Evolutionary conservation across 495 filamentous ascomycete genomes (phyloP), one percentile per base, ranked within the genome.

Genomic region (Annulohypoxylon nitens): DNA sequence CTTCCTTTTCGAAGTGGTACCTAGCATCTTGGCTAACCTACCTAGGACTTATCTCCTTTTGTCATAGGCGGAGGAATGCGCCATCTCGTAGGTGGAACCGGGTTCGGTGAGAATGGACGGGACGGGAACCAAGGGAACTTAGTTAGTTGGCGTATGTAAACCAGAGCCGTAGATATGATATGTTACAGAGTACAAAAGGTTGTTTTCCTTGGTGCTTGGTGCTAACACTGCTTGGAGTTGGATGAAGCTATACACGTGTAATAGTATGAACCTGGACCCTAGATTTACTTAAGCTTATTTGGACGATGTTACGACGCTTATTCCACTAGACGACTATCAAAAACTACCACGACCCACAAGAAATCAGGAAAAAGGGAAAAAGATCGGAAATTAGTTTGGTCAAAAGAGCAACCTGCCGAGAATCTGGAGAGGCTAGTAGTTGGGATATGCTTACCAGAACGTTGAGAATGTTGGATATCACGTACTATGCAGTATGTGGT

Each of bases 271-370:
- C 39, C 12, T 4, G 39, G 48, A 12, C 8, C 48, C 48, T 54
- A 54, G 25, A 11, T 54, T 30, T 54, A 51, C 48, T 54, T 54
- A 54, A 54, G 50, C 50, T 54, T 54, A 54, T 54, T 54, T 33
- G 12, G 25, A 54, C 50, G 10, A 54, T 30, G 23, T n/a, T 33
- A 33, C 50, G 14, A 54, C 20, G 20, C 50, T 25, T 18, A 4
- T 25, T 18, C 5, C 11, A 51, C 48, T 26, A 51, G 48, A 14
- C 0, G 50, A 25, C 7, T 33, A 54, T 54, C 26, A 33, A n/a
- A 53, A 54, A 30, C 50, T 33, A 30, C 23, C 50, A 54, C 7
- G 50, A 14, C 11, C 23, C 50, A 54, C 14, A 54, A 54, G 25
- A 54, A 30, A 54, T 30, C 12, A 54, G 7, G 25, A 33, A 30